Evolutionary conservation across 176 grass and related monocot species (phyloP).

Genomic region (Stipa capillata): DNA sequence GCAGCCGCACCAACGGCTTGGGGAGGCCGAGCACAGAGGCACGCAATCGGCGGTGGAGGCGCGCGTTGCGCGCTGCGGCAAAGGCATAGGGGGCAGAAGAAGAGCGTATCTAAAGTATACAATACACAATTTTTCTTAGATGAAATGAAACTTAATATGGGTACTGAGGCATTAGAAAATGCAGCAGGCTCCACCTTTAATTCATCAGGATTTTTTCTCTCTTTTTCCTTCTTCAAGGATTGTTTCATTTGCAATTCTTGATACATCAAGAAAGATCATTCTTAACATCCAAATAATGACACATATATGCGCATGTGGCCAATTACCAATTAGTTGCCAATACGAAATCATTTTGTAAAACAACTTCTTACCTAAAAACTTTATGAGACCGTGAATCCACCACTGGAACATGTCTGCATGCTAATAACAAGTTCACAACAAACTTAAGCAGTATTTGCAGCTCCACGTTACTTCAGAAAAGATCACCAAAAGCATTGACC

Average conservation of each 20-base stretch:
- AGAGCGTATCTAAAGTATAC: neutral
- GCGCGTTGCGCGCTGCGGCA: too few species aligned
- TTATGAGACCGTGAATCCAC: neutral
- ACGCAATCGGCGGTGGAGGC: too few species aligned
- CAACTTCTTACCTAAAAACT: too few species aligned
- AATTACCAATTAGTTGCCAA: neutral
- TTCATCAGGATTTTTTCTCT: neutral
- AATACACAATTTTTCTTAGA: neutral
- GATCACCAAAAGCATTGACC: neutral
- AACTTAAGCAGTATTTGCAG: neutral
- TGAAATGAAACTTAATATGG: neutral
- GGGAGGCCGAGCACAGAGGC: too few species aligned
- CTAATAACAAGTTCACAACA: neutral
- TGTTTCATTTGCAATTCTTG: neutral
- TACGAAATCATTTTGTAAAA: neutral
- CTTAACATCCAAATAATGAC: neutral
- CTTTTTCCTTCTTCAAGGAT: too few species aligned
- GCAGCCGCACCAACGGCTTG: too few species aligned
- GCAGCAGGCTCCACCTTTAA: neutral
- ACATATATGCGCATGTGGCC: neutral
- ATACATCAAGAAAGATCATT: neutral
- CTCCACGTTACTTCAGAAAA: neutral
- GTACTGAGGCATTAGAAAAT: neutral
- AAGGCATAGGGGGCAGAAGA: too few species aligned
- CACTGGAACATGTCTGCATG: neutral